phyloP scores from a whole-genome alignment of 148 eudicot species.

The Cornus kousa region DNA sequence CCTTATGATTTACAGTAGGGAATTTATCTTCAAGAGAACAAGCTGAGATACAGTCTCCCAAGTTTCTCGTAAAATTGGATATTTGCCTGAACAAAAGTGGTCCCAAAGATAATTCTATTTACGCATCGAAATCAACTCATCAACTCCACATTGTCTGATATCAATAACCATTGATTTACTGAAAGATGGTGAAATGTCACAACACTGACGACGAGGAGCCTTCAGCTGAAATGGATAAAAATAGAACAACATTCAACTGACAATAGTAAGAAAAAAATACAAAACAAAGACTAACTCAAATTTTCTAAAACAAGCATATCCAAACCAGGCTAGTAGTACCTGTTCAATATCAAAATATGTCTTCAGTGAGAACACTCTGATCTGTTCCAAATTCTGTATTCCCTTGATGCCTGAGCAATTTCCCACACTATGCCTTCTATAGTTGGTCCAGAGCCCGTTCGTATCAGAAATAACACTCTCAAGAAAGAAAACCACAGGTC shows the following conservation, averaged over 20 bases:
- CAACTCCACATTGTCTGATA: slow-evolving; percentile 50
- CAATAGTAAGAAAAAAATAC: background rate
- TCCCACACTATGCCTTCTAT: slow-evolving; percentile 29
- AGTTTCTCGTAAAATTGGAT: background rate
- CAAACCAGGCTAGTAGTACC: slow-evolving; percentile 28
- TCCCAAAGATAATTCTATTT: slow-evolving; percentile 16
- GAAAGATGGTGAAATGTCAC: slow-evolving; percentile 53
- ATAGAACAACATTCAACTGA: slow-evolving; percentile 8
- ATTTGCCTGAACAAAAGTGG: background rate
- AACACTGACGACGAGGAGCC: slow-evolving; percentile 74
- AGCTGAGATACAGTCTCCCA: background rate
- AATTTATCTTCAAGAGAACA: background rate
- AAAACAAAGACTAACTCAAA: background rate
- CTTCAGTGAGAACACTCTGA: slow-evolving; percentile 52
- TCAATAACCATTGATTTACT: slow-evolving; percentile 43
- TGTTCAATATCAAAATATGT: slow-evolving; percentile 33
- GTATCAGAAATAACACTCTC: slow-evolving; percentile 37
- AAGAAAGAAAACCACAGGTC: slow-evolving; percentile 64
- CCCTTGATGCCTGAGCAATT: slow-evolving; percentile 36
- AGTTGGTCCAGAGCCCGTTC: slow-evolving; percentile 40
- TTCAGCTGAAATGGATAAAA: slow-evolving; percentile 29
- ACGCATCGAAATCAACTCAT: slow-evolving; percentile 69
- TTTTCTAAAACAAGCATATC: background rate
- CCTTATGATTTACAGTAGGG: background rate
- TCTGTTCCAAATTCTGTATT: slow-evolving; percentile 28